These are phyloP conservation scores for Cyclotella choctawhatcheeana DNA, from an alignment of 108 stramenopile genomes.

Conservation along the genomic window DNA sequence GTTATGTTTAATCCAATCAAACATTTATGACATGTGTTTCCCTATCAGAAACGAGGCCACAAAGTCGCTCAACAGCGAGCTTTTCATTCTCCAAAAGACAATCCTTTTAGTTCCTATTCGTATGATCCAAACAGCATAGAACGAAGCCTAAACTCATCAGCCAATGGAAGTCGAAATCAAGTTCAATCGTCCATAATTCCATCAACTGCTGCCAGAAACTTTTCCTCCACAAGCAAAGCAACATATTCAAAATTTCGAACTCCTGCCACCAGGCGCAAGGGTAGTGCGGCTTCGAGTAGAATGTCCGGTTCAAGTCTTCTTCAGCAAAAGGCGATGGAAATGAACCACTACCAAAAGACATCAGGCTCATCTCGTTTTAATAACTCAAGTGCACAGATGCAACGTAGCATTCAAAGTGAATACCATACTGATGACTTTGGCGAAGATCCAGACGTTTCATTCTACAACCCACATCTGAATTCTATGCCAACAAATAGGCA, in stretches of 20 bases:
- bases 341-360: conserved; percentile 36
- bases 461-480: conserved; percentile 5
- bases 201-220: not conserved
- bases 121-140: conserved; percentile 89
- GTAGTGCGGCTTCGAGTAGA: conserved; percentile 19
- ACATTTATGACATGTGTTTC: not conserved
- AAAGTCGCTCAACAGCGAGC: conserved; percentile 33
- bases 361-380: not conserved
- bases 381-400: not conserved
- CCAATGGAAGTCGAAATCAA: conserved; percentile 22
- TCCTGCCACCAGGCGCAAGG: conserved; percentile 33
- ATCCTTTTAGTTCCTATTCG: conserved; percentile 74
- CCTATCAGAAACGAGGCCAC: conserved; percentile 27
- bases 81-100: conserved; percentile 69
- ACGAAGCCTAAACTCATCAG: conserved; percentile 35
- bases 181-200: conserved; percentile 36
- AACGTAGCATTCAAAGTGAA: too few relatives aligned
- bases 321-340: conserved; percentile 42
- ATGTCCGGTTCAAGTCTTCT: conserved; percentile 42
- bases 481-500: too few relatives aligned
- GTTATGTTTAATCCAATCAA: not conserved
- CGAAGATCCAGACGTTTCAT: not conserved
- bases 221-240: conserved; percentile 13
- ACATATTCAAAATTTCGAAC: conserved; percentile 26
- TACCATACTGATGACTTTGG: too few relatives aligned